Conservation (phyloP, 2,329 filamentous ascomycete species). For the Penicillium sumatraense region DNA sequence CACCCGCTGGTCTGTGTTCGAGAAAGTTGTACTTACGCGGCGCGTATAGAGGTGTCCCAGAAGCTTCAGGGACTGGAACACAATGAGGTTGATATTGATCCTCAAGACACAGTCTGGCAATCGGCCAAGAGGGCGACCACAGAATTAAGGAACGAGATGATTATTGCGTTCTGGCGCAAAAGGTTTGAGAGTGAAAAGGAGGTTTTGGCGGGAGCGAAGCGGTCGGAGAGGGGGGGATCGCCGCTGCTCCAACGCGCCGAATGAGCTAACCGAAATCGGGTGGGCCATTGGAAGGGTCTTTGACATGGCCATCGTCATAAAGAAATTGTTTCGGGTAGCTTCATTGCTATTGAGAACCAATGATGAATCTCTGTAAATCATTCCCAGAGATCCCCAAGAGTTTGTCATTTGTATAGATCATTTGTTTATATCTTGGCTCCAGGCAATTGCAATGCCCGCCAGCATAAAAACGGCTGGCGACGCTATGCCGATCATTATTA, state of each 20-base stretch:
- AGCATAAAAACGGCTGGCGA: constrained; percentile 2
- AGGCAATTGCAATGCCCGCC: too few species aligned
- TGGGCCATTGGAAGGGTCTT: background rate
- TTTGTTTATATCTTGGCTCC: too few species aligned
- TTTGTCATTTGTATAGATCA: too few species aligned
- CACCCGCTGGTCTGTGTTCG: background rate
- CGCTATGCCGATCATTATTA: constrained; percentile 10
- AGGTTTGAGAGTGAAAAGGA: constrained; percentile 11
- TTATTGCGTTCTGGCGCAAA: constrained; percentile 13
- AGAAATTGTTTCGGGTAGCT: background rate
- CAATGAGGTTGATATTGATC: constrained; percentile 4
- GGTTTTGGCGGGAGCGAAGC: constrained; percentile 30
- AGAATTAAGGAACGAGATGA: background rate
- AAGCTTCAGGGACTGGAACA: constrained; percentile 19
- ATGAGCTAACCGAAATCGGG: constrained; percentile 1
- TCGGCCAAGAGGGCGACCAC: constrained; percentile 5
- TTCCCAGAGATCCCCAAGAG: too few species aligned
- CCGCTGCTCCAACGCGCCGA: constrained; percentile 20
- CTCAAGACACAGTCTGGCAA: constrained; percentile 10
- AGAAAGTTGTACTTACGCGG: constrained; percentile 22
- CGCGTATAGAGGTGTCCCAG: constrained; percentile 7
- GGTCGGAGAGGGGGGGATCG: constrained; percentile 28
- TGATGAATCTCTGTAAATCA: too few species aligned
- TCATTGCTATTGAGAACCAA: too few species aligned
- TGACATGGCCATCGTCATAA: background rate